Conservation (phyloP, 2,329 filamentous ascomycete species). For the Pleomassaria siparia region DNA sequence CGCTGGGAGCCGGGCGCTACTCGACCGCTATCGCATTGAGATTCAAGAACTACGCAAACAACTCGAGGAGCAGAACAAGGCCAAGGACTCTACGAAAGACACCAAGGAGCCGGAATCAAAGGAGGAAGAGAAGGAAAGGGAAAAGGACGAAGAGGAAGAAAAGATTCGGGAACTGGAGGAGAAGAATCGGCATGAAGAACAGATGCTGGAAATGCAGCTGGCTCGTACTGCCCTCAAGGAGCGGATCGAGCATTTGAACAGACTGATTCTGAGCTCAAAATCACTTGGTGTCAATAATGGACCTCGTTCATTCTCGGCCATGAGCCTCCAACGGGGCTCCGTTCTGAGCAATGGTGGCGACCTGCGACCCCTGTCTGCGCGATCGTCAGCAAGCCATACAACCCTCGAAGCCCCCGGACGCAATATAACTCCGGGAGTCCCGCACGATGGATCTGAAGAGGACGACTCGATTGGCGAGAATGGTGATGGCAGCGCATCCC, state of each 20-base stretch:
- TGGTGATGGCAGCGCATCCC: conserved; percentile 80
- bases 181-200: conserved; percentile 86
- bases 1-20: conserved; percentile 78
- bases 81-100: conserved; percentile 10
- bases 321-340: conserved; percentile 44
- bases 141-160: conserved; percentile 71
- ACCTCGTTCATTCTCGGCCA: conserved; percentile 44
- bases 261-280: conserved; percentile 92
- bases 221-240: conserved; percentile 95
- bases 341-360: conserved; percentile 43
- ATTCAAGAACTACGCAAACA: conserved; percentile 80
- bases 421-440: conserved; percentile 23
- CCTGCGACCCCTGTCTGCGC: conserved; percentile 52
- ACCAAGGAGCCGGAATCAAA: conserved; percentile 54
- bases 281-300: conserved; percentile 83
- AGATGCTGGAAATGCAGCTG: conserved; percentile 98
- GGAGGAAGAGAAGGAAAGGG: conserved; percentile 54
- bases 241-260: conserved; percentile 94
- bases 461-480: conserved; percentile 70
- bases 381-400: conserved; percentile 42
- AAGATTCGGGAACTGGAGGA: conserved; percentile 68
- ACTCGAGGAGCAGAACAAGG: conserved; percentile 77
- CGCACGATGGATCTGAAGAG: conserved; percentile 41
- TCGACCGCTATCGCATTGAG: conserved; percentile 93
- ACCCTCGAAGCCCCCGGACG: conserved; percentile 45